Evolutionary conservation across 495 filamentous ascomycete genomes (phyloP), one percentile per base, ranked within the genome.

Genomic region (Amniculicola lignicola): DNA sequence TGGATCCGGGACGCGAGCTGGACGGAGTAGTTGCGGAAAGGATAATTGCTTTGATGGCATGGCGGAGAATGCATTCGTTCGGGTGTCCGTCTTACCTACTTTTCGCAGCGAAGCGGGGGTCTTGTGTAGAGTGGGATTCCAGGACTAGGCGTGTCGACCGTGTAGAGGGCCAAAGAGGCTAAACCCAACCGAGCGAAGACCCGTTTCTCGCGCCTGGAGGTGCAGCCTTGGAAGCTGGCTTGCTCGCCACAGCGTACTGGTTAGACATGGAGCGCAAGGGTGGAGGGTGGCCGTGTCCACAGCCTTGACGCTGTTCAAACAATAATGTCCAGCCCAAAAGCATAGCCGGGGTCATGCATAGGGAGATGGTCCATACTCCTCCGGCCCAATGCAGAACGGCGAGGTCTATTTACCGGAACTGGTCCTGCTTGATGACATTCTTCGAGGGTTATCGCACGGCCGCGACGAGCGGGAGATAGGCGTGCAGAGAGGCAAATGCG

Each of bases 241-340:
- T 15, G 47, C 41, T 62, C 59, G 53, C 54, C 54, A 62, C 59
- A 57, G n/a, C n/a, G n/a, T n/a, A n/a, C 25, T 57, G 21, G 48
- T 41, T 49, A 62, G 18, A 35, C n/a, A 23, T 14, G 46, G 25
- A 21, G 38, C 27, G 21, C 43, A 59, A 48, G 58, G 47, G 25
- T 43, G 59, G 35, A 37, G 12, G 33, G 57, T 51, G 52, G 52
- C 52, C 52, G 58, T 57, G 41, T 50, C 39, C 47, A 39, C 53
- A 54, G 59, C 59, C 59, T 62, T 54, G 59, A 52, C 28, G 54
- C 48, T 50, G 23, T 41, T 52, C 55, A 57, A 60, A 60, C 57
- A 10, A 54, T 22, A 1, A 40, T 9, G 11, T 19, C 9, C 37
- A 33, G 29, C n/a, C 37, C n/a, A 27, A 44, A 37, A 6, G 12